Percentiles rank a stretch among this genome's conserved stretches.
Evolutionary conservation across 2,329 filamentous ascomycete species (phyloP).

Genomic region (Xylaria digitata): DNA sequence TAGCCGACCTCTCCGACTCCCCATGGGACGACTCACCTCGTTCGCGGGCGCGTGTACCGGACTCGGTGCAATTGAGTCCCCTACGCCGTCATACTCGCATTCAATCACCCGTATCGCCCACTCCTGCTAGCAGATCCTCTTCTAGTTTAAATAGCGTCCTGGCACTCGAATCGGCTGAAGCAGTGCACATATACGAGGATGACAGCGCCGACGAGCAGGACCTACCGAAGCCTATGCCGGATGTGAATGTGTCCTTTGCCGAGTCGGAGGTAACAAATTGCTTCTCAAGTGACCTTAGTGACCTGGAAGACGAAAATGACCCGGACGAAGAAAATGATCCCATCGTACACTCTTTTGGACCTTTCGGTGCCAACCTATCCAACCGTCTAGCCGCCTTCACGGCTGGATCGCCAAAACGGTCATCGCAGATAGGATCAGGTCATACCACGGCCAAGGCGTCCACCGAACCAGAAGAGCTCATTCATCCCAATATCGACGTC

Average conservation of each 20-base stretch:
- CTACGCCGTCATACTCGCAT: conserved; percentile 68
- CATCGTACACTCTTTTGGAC: conserved; percentile 90
- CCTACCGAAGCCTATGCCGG: conserved; percentile 51
- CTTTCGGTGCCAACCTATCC: conserved; percentile 88
- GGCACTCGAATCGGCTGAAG: conserved; percentile 53
- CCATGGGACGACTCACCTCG: conserved; percentile 75
- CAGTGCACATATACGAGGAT: conserved; percentile 81
- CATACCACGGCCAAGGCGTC: conserved; percentile 42
- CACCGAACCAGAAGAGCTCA: conserved; percentile 47
- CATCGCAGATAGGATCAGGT: conserved; percentile 41
- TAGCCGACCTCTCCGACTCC: conserved; percentile 71
- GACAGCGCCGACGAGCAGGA: conserved; percentile 66
- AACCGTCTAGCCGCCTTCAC: conserved; percentile 82
- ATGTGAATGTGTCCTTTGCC: conserved; percentile 57
- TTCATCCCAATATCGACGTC: conserved; percentile 52
- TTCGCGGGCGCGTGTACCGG: conserved; percentile 48
- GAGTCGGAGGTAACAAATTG: conserved; percentile 63
- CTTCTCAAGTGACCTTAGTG: conserved; percentile 69
- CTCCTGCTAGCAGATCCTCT: conserved; percentile 58
- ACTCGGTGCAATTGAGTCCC: conserved; percentile 69
- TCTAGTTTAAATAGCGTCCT: conserved; percentile 59
- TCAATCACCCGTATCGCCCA: conserved; percentile 79
- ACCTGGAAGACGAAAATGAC: conserved; percentile 76
- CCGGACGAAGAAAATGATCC: conserved; percentile 95
- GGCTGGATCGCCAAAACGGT: conserved; percentile 70